Percentiles rank a stretch among this genome's conserved stretches.
Evolutionary conservation across 2,329 filamentous ascomycete species (phyloP).

Genomic region (Talaromyces sp.): DNA sequence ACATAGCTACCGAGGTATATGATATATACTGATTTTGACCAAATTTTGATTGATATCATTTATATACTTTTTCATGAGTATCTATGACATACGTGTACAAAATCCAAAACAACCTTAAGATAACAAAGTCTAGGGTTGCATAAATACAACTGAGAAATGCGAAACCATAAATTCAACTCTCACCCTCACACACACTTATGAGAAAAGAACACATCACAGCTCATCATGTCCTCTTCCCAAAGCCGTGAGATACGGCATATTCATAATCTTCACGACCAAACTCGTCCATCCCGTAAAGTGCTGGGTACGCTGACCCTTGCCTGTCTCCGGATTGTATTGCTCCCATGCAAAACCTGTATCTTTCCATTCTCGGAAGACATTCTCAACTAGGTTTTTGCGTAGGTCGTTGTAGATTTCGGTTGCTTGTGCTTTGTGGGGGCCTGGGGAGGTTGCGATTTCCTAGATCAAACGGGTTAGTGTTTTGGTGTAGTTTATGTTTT

Average conservation of each 20-base stretch:
- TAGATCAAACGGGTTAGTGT: slow-evolving; percentile 30
- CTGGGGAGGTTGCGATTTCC: slow-evolving; percentile 63
- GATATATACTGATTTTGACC: not conserved
- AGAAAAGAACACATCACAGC: slow-evolving; percentile 36
- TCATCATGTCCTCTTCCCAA: slow-evolving; percentile 47
- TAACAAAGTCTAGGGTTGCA: slow-evolving; percentile 4
- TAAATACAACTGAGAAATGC: not conserved
- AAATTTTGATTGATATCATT: not conserved
- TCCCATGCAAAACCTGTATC: slow-evolving; percentile 97
- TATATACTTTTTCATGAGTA: not conserved
- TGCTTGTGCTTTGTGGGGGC: slow-evolving; percentile 68
- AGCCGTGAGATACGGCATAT: slow-evolving; percentile 69
- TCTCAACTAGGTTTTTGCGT: slow-evolving; percentile 81
- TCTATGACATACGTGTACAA: not conserved
- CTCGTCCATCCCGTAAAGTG: slow-evolving; percentile 99
- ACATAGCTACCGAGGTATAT: not conserved
- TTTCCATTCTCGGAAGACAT: slow-evolving; percentile 82
- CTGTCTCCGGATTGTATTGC: slow-evolving; percentile 93
- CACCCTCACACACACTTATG: not conserved
- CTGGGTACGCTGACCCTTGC: slow-evolving; percentile 89
- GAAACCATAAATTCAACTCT: not conserved
- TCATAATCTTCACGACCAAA: slow-evolving; percentile 95
- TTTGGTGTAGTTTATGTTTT: not conserved
- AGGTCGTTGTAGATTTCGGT: slow-evolving; percentile 72
- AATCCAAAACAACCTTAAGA: not conserved